Base-by-base conservation (phyloP, 139 green algal genomes). In the Micractinium sp. region DNA sequence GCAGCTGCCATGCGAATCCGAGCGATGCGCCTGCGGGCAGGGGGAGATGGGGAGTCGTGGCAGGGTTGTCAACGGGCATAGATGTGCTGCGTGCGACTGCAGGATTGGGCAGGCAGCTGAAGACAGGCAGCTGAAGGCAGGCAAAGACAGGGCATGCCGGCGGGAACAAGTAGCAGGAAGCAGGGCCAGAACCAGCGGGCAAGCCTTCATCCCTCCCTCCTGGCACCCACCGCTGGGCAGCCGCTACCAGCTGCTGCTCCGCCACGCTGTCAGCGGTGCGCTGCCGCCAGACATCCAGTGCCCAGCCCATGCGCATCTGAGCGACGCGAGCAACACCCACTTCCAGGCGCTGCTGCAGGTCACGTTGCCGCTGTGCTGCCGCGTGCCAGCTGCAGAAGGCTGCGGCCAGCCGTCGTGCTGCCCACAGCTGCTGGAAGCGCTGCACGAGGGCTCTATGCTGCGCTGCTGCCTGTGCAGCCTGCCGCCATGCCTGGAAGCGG, bases 211-310 rank as follows among this genome's bases (percentile, higher is more conserved):
- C 13, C 23, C 3, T 33, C 69, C 31, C 69, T 35, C 29, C 31
- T 35, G 66, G 25, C 22, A 92, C 81, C 18, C 89, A 80, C 85
- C 87, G 69, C 63, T 75, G 76, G 25, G 3, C 35, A 18, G 13
- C 41, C 3, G 56, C 33, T 39, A 92, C 29, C 31, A 71, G 19
- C 80, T 78, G 88, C 81, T 35, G 60, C 35, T 79, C 69, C 29
- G 36, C 39, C 33, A 33, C 47, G 13, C 47, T 23, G 9, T 86
- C 85, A 38, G 69, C 74, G 0, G 82, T 73, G 18, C 14, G 36
- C 9, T 53, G 56, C 23, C 67, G 90, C 91, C 91, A 93, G 23
- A 53, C 66, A 0, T 39, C 41, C 31, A 93, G 87, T 13, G 86
- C 86, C 74, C 77, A 84, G 53, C 69, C n/a, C 31, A 88, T 27